These are phyloP conservation scores for Phytomonas serpens DNA, from an alignment of 208 protist genomes.

Conservation along the genomic window DNA sequence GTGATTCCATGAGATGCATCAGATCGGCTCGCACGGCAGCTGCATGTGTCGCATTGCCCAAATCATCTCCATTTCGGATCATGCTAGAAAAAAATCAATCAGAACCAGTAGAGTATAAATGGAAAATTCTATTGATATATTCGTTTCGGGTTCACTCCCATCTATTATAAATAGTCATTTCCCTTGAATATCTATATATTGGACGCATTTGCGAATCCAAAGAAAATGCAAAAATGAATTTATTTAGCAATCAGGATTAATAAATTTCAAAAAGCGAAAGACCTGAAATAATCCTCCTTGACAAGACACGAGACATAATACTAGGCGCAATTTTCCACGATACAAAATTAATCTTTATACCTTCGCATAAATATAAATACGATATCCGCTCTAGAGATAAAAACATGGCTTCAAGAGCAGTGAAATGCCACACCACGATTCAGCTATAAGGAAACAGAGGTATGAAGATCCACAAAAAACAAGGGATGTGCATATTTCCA, in stretches of 20 bases:
- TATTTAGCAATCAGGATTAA: not conserved
- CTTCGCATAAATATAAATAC: not conserved
- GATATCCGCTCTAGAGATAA: not conserved
- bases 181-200: not conserved
- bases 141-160: not conserved
- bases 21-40: slow-evolving; percentile 16
- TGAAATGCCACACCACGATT: not conserved
- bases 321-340: not conserved
- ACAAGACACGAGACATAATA: slow-evolving; percentile 2
- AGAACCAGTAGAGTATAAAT: slow-evolving; percentile 36
- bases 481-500: not conserved
- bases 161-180: not conserved
- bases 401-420: not conserved
- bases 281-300: not conserved
- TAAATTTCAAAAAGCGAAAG: slow-evolving; percentile 4
- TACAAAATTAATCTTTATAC: slow-evolving; percentile 8
- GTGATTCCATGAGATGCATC: not conserved
- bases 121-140: not conserved
- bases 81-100: slow-evolving; percentile 62
- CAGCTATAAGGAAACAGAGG: slow-evolving; percentile 4
- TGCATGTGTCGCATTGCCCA: slow-evolving; percentile 54
- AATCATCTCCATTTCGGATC: slow-evolving; percentile 41
- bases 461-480: slow-evolving; percentile 10
- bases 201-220: not conserved
- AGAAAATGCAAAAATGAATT: slow-evolving; percentile 16